Conservation (phyloP, 2,329 filamentous ascomycete genomes). For the Dactylella cylindrospora region DNA sequence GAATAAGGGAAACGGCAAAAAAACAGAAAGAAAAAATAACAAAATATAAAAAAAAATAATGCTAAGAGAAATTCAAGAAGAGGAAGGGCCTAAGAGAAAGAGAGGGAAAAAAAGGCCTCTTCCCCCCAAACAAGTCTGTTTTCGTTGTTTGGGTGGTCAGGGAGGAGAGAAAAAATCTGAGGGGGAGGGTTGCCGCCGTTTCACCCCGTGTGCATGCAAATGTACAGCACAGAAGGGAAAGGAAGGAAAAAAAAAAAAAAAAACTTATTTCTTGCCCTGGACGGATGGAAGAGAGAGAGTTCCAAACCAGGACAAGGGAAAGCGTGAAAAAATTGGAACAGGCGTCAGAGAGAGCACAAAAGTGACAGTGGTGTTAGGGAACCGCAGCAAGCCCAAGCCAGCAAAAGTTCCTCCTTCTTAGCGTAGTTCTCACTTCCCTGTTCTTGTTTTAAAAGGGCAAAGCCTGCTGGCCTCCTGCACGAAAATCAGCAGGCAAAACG, state of each 20-base stretch:
- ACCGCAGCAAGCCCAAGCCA: slow-evolving; percentile 29
- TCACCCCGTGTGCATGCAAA: slow-evolving; percentile 21
- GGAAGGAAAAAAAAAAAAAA: slow-evolving; percentile 1
- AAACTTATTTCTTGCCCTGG: not conserved
- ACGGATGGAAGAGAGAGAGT: slow-evolving; percentile 11
- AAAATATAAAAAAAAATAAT: no score
- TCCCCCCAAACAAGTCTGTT: no score
- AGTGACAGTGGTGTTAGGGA: slow-evolving; percentile 37
- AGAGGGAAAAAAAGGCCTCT: no score
- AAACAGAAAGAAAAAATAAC: no score
- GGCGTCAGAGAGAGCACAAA: slow-evolving; percentile 28
- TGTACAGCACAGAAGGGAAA: slow-evolving; percentile 20
- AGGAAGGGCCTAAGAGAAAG: no score
- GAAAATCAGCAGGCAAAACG: slow-evolving; percentile 45
- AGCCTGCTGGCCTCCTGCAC: slow-evolving; percentile 45
- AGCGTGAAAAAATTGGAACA: no score
- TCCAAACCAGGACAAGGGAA: slow-evolving; percentile 15
- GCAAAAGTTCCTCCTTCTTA: slow-evolving; percentile 32
- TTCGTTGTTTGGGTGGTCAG: no score
- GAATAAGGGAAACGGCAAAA: no score
- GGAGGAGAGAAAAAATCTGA: slow-evolving; percentile 3
- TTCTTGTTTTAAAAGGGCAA: slow-evolving; percentile 45
- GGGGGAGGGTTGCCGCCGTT: slow-evolving; percentile 23
- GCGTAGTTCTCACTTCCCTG: slow-evolving; percentile 41
- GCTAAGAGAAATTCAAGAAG: no score